Percentiles rank a stretch among this genome's conserved stretches.
These are phyloP conservation scores for Mycena albidolilacea DNA, from an alignment of 768 basidiomycete genomes.

Conservation along the genomic window DNA sequence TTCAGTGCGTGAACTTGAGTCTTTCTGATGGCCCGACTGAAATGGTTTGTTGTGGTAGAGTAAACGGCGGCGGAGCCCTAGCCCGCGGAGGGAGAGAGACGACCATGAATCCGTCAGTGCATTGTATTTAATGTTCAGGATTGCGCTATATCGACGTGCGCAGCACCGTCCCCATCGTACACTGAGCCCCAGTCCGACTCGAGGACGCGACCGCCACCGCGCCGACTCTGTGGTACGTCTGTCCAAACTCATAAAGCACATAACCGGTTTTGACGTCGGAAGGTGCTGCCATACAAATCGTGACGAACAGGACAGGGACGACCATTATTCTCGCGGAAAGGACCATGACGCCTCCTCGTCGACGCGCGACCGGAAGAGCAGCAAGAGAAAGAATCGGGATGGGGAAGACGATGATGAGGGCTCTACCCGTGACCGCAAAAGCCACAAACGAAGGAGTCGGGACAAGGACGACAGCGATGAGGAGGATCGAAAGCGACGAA, in stretches of 20 bases:
- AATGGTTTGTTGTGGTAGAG: neutral
- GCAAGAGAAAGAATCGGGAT: slow-evolving; percentile 20
- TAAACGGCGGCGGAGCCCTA: slow-evolving; percentile 25
- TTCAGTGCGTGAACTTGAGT: slow-evolving; percentile 7
- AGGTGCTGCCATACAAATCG: slow-evolving; percentile 29
- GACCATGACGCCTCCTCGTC: slow-evolving; percentile 25
- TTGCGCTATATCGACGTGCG: neutral
- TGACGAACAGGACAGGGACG: slow-evolving; percentile 27
- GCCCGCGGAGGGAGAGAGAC: slow-evolving; percentile 14
- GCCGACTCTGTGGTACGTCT: slow-evolving; percentile 36
- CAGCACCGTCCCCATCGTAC: slow-evolving; percentile 27
- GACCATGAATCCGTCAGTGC: slow-evolving; percentile 22
- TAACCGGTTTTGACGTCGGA: slow-evolving; percentile 38
- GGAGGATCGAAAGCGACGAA: slow-evolving; percentile 48
- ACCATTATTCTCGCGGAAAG: slow-evolving; percentile 33
- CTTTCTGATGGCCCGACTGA: neutral
- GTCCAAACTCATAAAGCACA: neutral
- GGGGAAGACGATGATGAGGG: slow-evolving; percentile 26
- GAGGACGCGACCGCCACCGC: slow-evolving; percentile 24
- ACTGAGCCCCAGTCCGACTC: slow-evolving; percentile 23
- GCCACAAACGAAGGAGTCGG: slow-evolving; percentile 24
- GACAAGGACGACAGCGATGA: slow-evolving; percentile 20
- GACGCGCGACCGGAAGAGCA: slow-evolving; percentile 21
- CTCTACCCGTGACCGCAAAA: slow-evolving; percentile 18
- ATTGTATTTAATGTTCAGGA: neutral